These are phyloP conservation scores for Melampsora abietis-canadensis DNA, from an alignment of 1,284 basidiomycete species.

Conservation along the genomic window DNA sequence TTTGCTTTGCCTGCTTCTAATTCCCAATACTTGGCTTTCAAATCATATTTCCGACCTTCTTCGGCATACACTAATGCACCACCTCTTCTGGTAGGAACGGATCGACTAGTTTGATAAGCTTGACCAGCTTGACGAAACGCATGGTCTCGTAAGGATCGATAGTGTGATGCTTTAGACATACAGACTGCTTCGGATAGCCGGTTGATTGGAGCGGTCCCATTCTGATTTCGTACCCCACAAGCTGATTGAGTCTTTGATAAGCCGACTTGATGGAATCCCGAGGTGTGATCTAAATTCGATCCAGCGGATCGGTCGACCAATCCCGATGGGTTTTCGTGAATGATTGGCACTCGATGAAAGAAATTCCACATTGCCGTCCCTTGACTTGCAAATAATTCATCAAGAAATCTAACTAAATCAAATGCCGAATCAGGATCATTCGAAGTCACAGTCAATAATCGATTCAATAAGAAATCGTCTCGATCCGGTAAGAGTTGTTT, in stretches of 20 bases:
- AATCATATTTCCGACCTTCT: not conserved
- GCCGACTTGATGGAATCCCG: no score
- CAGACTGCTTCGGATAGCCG: not conserved
- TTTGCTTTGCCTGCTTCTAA: not conserved
- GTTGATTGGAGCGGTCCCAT: not conserved
- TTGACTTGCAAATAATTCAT: constrained; percentile 12
- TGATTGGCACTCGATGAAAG: not conserved
- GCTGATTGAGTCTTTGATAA: no score
- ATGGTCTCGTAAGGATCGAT: not conserved
- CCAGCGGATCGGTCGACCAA: not conserved
- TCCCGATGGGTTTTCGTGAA: not conserved
- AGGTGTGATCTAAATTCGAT: no score
- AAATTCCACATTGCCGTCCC: constrained; percentile 15
- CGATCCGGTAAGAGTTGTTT: not conserved
- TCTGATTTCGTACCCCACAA: no score
- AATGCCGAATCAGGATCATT: constrained; percentile 15
- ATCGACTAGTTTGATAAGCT: not conserved
- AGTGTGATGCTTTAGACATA: constrained; percentile 4
- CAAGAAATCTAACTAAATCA: constrained; percentile 20
- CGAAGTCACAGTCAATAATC: constrained; percentile 11
- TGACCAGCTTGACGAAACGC: not conserved
- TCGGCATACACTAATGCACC: constrained; percentile 9
- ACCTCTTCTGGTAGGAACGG: not conserved
- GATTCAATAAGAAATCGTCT: not conserved
- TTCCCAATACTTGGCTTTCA: constrained; percentile 22